Base-by-base conservation (phyloP, 2,329 filamentous ascomycete species). In the Bertia moriformis region DNA sequence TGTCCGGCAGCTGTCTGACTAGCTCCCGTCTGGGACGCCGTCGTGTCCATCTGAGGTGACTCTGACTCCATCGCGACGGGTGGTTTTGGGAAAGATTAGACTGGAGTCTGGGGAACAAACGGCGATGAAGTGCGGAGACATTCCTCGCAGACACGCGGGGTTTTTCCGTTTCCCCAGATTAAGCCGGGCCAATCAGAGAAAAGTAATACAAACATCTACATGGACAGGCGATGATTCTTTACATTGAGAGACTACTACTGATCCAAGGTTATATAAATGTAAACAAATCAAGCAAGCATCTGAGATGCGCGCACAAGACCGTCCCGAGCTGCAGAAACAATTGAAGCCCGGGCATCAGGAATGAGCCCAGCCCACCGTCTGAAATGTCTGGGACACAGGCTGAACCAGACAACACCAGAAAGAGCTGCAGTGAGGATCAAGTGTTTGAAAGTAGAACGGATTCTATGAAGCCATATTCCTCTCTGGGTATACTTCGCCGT, bases 401-500 rank as follows among this genome's bases (percentile, higher is more conserved):
- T 29, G 24, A 29, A n/a, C 24, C 24, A 29, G 24, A 29, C 10
- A 10, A 29, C 10, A 29, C 24, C n/a, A n/a, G 24, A 29, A 29
- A 29, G 10, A n/a, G n/a, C n/a, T 29, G 24, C 24, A 10, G n/a
- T 10, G n/a, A 29, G 24, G 10, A n/a, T n/a, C 10, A 29, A 29
- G 10, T 29, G 10, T n/a, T n/a, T 29, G 10, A 29, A 29, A n/a
- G 10, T 10, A n/a, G 24, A 29, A 10, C n/a, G 10, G n/a, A 29
- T 10, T n/a, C 24, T 29, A 10, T 29, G 24, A 29, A 29, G 24
- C 24, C 10, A 10, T 0, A 61, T 45, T 0, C 69, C 70, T 44
- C 66, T 67, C 7, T 44, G 46, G 2, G 70, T 73, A 40, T 68
- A 68, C 24, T 53, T 57, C 14, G 68, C 60, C 14, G 63, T 59